Evolutionary conservation across 495 filamentous ascomycete species (phyloP), one percentile per base, ranked within the genome.

Genomic region (Hamigera avellanea): DNA sequence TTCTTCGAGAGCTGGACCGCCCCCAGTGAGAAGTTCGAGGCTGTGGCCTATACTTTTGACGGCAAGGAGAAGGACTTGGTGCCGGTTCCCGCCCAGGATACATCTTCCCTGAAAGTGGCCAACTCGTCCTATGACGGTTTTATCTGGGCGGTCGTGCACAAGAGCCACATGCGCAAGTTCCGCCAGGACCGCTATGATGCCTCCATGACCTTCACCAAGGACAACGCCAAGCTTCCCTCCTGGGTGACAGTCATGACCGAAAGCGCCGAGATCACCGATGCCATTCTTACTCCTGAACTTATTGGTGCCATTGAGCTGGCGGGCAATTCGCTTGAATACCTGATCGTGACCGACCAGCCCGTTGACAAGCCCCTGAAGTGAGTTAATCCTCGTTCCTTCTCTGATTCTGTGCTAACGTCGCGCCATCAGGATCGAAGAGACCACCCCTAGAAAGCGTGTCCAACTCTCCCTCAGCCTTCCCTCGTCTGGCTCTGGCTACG

Each of bases 161-260:
- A 98, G 72, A 81, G 85, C 50, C 57, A 71, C 54, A 95, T 98
- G 89, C 84, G 81, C 66, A 64, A 75, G 48, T 74, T 93, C 52
- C 77, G 91, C 33, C 81, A 93, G 23, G 91, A 94, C 36, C 80
- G 93, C 46, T 98, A 95, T 57, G 91, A 98, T 60, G 68, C 95
- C 19, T 91, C 83, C 17, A 76, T 98, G 36, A 95, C 91, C 15
- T 77, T 72, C 45, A 95, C 89, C 43, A 89, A 85, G 66, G 93
- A 98, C 45, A 78, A 88, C 59, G 48, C 77, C 17, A 93, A 88
- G 65, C 73, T 96, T 6, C 93, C 91, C n/a, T 59, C 65, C 39
- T 96, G 93, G 93, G 69, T 80, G 12, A 93, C 86, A 1, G 81
- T 95, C 49, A 95, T 98, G 91, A 87, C 75, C 43, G 91, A 98